Base-by-base conservation (phyloP, 208 protist genomes). In the Naegleria lovaniensis region DNA sequence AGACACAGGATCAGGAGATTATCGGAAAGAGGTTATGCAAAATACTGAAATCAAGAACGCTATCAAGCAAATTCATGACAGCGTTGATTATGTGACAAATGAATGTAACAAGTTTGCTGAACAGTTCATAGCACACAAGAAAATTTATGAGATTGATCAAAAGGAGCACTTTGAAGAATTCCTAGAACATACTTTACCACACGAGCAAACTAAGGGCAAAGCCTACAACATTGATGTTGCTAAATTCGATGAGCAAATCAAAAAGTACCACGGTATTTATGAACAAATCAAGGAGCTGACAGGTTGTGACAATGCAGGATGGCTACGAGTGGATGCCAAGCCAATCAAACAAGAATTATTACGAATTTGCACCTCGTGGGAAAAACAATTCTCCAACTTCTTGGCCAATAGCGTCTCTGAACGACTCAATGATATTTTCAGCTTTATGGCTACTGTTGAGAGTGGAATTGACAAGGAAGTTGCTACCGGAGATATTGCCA, bases 311-410 rank as follows among this genome's bases (percentile, higher is more conserved):
- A 93, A 94, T 48, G 95, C 98, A 91, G 95, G 96, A 29, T 98
- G 97, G 92, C 93, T 99, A 33, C 90, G 95, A 43, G 96, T 99
- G 59, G 97, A 99, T 91, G 96, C 97, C n/a, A 97, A 97, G 91
- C 98, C 98, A 55, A 94, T 99, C 52, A 98, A 98, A 89, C 92
- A 98, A 39, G 95, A 97, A 6, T 94, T 99, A 67, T 94, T 95
- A 75, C 95, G 97, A 79, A 95, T 95, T 39, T 97, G 97, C 92
- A 96, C 96, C 75, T 96, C 97, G 89, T 99, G 98, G 97, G 97
- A 96, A 90, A 97, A 97, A 88, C 97, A 96, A 92, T 99, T 97
- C 93, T 98, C 97, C 0, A 95, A 96, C 92, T 97, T 97, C 94
- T 93, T 99, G 76, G 95, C 98, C 83, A 94, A 97, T 48, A 96